These are phyloP conservation scores for Jackrogersella minutella DNA, from an alignment of 495 filamentous ascomycete species.

Conservation along the genomic window DNA sequence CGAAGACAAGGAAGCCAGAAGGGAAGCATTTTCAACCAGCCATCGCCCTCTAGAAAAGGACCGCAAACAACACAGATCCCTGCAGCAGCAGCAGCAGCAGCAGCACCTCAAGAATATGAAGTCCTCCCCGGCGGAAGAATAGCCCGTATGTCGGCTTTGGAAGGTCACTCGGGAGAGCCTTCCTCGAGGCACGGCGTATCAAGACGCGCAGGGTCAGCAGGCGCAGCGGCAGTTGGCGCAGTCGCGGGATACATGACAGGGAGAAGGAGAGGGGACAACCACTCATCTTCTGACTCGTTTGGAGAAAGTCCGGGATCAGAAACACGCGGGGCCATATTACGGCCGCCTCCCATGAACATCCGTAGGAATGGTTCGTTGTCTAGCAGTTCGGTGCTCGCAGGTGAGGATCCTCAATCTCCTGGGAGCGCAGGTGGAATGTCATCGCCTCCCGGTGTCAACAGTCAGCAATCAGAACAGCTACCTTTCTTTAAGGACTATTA, in stretches of 20 bases:
- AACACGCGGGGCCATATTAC: conserved; percentile 62
- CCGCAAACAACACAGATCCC: conserved; percentile 47
- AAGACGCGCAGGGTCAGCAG: conserved; percentile 39
- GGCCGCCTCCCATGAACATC: conserved; percentile 65
- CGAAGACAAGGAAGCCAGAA: conserved; percentile 66
- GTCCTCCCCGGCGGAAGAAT: conserved; percentile 87
- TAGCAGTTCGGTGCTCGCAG: conserved; percentile 77
- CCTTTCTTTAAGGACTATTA: conserved; percentile 99
- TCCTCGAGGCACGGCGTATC: conserved; percentile 59
- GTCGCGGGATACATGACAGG: conserved; percentile 49
- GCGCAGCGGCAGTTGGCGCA: conserved; percentile 50
- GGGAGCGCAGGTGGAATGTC: conserved; percentile 78
- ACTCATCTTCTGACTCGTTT: conserved; percentile 82
- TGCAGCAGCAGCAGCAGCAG: conserved; percentile 6
- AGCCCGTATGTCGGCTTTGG: conserved; percentile 93
- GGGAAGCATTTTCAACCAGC: conserved; percentile 82
- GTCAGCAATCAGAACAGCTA: conserved; percentile 93
- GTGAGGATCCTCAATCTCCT: conserved; percentile 78
- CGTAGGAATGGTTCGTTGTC: conserved; percentile 87
- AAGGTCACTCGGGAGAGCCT: conserved; percentile 69
- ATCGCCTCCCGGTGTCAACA: conserved; percentile 81
- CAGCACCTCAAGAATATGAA: conserved; percentile 68
- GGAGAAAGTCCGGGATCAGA: conserved; percentile 81
- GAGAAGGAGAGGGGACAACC: conserved; percentile 68
- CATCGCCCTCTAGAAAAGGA: conserved; percentile 74